phyloP scores from a whole-genome alignment of 371 early-diverging fungal species.

The Mucor circinelloides region DNA sequence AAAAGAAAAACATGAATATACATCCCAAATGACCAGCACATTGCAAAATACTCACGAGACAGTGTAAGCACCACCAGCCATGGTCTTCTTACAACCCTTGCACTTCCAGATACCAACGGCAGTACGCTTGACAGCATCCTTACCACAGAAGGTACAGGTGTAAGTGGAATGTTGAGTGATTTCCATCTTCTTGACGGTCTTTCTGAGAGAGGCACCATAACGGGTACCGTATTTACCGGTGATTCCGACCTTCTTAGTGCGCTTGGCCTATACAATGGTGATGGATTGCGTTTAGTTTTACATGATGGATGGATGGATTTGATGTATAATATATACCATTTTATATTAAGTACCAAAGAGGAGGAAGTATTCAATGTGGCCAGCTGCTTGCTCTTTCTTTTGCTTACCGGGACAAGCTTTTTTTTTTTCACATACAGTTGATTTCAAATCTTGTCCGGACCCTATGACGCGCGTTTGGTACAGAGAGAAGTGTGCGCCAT shows the following conservation, averaged over 20 bases:
- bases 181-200: conserved; percentile 99
- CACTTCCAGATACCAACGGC: conserved; percentile 99
- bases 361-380: conserved; percentile 5
- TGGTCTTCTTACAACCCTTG: conserved; percentile 93
- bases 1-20: neutral
- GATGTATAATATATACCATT: conserved; percentile 19
- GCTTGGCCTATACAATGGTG: conserved; percentile 95
- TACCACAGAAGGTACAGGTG: conserved; percentile 99
- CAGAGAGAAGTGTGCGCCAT: neutral
- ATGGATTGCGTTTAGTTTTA: no score
- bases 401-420: neutral
- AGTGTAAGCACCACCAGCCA: conserved; percentile 99
- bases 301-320: conserved; percentile 27
- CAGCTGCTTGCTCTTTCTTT: neutral
- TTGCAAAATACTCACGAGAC: conserved; percentile 64
- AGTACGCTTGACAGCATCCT: conserved; percentile 95
- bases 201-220: conserved; percentile 99
- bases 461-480: neutral
- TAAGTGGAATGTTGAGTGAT: conserved; percentile 99
- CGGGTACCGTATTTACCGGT: conserved; percentile 99
- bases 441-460: neutral
- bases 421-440: neutral
- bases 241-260: conserved; percentile 99
- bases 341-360: conserved; percentile 22
- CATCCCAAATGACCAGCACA: no score